Evolutionary conservation across 805 yeast species (phyloP).

Genomic region (Wickerhamomyces xylosicus): DNA sequence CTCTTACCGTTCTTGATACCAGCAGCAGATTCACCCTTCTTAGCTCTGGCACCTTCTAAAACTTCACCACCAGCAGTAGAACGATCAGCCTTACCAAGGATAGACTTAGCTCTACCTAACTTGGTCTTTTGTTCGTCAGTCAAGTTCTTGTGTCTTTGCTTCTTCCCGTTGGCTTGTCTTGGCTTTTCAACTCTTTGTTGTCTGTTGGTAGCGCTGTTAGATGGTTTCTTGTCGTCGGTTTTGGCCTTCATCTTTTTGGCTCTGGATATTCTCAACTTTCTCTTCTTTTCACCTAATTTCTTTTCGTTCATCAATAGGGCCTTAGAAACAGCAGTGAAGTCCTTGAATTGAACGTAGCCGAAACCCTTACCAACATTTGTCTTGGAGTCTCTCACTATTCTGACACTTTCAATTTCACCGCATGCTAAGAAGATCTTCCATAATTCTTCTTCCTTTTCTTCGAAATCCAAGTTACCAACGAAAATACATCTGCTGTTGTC

Average conservation of each 20-base stretch:
- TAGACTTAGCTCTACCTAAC: conserved; percentile 68
- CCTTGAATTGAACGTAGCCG: conserved; percentile 87
- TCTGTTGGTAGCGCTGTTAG: conserved; percentile 6
- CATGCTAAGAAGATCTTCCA: conserved; percentile 69
- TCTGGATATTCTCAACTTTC: conserved; percentile 72
- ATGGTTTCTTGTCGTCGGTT: conserved; percentile 5
- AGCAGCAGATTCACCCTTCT: conserved; percentile 48
- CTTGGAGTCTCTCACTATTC: conserved; percentile 85
- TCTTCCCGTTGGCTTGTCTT: conserved; percentile 11
- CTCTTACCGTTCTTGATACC: conserved; percentile 51
- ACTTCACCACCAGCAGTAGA: conserved; percentile 49
- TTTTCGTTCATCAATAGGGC: conserved; percentile 73
- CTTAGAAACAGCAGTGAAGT: conserved; percentile 61
- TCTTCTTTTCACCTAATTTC: conserved; percentile 33
- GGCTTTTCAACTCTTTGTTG: conserved; percentile 1
- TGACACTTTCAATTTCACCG: conserved; percentile 76
- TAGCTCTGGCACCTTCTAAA: conserved; percentile 71
- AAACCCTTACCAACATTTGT: conserved; percentile 96
- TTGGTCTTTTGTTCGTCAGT: conserved; percentile 64
- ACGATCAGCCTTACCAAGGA: conserved; percentile 74
- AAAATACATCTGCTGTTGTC: conserved; percentile 79
- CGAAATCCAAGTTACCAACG: conserved; percentile 91
- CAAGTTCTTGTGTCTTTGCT: conserved; percentile 25
- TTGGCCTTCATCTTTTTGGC: conserved; percentile 32
- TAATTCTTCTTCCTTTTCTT: conserved; percentile 79